These are phyloP conservation scores for Plasmodium falciparum DNA, from an alignment of 169 alveolate species.

Conservation along the genomic window DNA sequence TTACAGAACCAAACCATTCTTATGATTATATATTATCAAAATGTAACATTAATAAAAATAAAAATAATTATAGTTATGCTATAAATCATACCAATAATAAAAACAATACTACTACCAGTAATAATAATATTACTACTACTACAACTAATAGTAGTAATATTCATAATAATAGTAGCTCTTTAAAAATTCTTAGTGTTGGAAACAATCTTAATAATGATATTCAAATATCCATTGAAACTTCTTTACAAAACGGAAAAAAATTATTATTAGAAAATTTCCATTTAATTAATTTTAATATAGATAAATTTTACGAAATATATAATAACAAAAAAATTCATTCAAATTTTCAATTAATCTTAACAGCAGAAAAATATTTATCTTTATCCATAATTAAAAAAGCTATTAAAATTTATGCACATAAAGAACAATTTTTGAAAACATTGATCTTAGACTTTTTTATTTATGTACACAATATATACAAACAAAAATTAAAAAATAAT, in stretches of 20 bases:
- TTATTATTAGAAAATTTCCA: slow-evolving; percentile 66
- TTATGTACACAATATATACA: slow-evolving; percentile 37
- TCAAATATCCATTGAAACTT: slow-evolving; percentile 69
- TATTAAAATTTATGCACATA: slow-evolving; percentile 46
- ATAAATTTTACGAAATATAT: slow-evolving; percentile 69
- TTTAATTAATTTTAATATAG: slow-evolving; percentile 60
- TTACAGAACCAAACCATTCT: slow-evolving; percentile 6
- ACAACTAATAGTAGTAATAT: no score
- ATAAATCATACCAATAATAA: no score
- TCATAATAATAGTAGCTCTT: slow-evolving; percentile 6
- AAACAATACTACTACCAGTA: not conserved
- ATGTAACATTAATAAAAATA: slow-evolving; percentile 30
- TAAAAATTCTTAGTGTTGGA: slow-evolving; percentile 64
- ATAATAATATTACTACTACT: slow-evolving; percentile 26
- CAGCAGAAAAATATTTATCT: slow-evolving; percentile 35
- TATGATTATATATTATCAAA: slow-evolving; percentile 30
- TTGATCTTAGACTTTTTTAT: slow-evolving; percentile 26
- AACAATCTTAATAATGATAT: slow-evolving; percentile 68
- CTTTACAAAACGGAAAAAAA: slow-evolving; percentile 65
- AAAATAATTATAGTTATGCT: no score
- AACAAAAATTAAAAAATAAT: slow-evolving; percentile 49
- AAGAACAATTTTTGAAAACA: slow-evolving; percentile 42
- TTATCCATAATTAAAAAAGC: slow-evolving; percentile 40
- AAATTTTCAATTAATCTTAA: slow-evolving; percentile 49
- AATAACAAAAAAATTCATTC: slow-evolving; percentile 64